A percentile compares a stretch with the other conserved stretches of the same genome.
These are phyloP conservation scores for Calonectria fujianensis DNA, from an alignment of 2,329 filamentous ascomycete species.

Conservation along the genomic window DNA sequence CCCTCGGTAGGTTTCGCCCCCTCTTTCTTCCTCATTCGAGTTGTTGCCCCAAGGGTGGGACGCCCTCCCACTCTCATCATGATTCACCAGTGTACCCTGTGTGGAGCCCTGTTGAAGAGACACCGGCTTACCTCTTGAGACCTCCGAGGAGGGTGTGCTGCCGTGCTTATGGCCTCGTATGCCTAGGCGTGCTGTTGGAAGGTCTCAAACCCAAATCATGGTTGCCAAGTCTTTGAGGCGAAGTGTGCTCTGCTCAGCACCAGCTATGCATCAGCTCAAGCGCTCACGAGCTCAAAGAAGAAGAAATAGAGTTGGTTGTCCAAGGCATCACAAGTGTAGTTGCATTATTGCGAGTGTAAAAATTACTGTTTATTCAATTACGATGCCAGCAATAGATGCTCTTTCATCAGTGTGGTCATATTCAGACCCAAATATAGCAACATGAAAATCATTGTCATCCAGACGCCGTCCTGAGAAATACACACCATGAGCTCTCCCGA, in stretches of 20 bases:
- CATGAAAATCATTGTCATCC: constrained; percentile 30
- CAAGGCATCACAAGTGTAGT: neutral
- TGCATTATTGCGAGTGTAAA: neutral
- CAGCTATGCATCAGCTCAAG: neutral
- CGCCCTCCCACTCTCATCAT: constrained; percentile 17
- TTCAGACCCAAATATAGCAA: constrained; percentile 25
- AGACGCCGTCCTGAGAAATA: constrained; percentile 35
- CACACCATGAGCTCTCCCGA: constrained; percentile 30
- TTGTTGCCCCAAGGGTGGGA: constrained; percentile 26
- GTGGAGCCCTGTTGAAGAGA: constrained; percentile 30
- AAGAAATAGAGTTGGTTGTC: neutral
- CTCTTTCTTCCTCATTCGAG: constrained; percentile 17
- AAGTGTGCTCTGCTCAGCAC: neutral
- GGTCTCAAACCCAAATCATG: constrained; percentile 5
- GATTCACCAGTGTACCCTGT: constrained; percentile 7
- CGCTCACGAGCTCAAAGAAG: neutral
- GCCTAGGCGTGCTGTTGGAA: neutral
- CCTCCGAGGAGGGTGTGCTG: neutral
- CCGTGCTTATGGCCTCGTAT: neutral
- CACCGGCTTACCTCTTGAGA: constrained; percentile 28
- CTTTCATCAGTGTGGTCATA: constrained; percentile 34
- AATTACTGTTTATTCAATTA: constrained; percentile 31
- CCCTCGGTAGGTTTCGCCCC: constrained; percentile 23
- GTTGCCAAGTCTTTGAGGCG: neutral
- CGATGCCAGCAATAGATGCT: constrained; percentile 18